These are phyloP conservation scores for Metschnikowia hibisci DNA, from an alignment of 805 yeast species.

Conservation along the genomic window DNA sequence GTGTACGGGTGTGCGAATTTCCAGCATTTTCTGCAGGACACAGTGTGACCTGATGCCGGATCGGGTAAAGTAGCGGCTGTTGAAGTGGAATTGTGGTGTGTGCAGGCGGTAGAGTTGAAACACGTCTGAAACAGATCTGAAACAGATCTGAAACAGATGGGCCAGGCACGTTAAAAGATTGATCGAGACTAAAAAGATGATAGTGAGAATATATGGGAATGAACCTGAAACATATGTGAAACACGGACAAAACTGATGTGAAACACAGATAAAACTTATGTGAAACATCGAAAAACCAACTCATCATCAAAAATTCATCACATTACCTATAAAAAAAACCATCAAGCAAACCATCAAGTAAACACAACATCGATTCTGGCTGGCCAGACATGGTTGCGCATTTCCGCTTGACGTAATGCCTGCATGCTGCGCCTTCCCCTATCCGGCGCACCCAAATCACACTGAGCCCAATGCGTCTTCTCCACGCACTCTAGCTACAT, in stretches of 20 bases:
- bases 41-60: too few relatives aligned
- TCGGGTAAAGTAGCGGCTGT: too few relatives aligned
- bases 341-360: too few relatives aligned
- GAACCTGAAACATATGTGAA: neutral
- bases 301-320: too few relatives aligned
- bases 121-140: neutral
- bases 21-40: neutral
- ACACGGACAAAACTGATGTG: neutral
- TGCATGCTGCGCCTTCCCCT: conserved; percentile 4
- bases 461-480: conserved; percentile 3
- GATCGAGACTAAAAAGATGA: too few relatives aligned
- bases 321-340: too few relatives aligned
- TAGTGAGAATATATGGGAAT: neutral
- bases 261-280: neutral
- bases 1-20: neutral
- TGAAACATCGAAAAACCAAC: too few relatives aligned
- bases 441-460: conserved; percentile 5
- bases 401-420: conserved; percentile 2
- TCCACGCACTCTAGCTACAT: conserved; percentile 4
- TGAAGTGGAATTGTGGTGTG: too few relatives aligned
- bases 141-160: neutral
- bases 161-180: too few relatives aligned
- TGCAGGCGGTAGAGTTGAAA: neutral
- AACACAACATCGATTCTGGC: neutral
- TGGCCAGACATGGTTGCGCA: conserved; percentile 1